Evolutionary conservation across 2,329 filamentous ascomycete genomes (phyloP), one percentile per base, ranked within the genome.

Genomic region (Thelonectria olida): DNA sequence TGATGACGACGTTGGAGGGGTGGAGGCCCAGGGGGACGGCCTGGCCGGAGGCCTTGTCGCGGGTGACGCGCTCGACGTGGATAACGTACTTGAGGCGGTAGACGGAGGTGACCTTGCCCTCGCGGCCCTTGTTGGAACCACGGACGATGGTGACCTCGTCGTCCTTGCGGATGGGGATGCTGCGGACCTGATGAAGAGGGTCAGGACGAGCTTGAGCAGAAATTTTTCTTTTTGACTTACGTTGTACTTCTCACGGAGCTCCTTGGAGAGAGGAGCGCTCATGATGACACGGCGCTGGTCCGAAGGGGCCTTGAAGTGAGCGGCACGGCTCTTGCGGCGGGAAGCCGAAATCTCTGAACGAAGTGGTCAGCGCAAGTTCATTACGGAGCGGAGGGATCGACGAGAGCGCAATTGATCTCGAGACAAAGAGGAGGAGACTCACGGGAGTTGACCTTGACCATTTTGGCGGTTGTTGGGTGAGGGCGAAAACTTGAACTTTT

Each of bases 201-300:
- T 71, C n/a, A 66, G 58, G 8, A 36, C 10, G 20, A 13, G 7
- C 34, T 50, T 22, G 2, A 5, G 44, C 22, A 20, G 15, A 3
- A 17, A 4, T 13, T n/a, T 5, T 54, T 7, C 9, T 6, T 10
- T 4, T 5, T 1, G 6, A n/a, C 91, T 73, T 88, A 97, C 96
- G 84, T 97, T 97, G 92, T 99, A 92, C 90, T 99, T 96, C 85
- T 97, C 94, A 80, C 93, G 91, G 80, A 99, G 90, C 87, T 99
- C 96, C 88, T 97, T 97, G 87, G 88, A 92, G 74, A 97, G 88
- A 76, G 92, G 92, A 74, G 96, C 94, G 86, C 91, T 95, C 94
- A 99, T 97, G 86, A 97, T 97, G 76, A 90, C 88, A 81, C 96
- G 93, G 84, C 96, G 94, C 80, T 92, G 88, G 86, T 91, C 93